Evolutionary conservation across 352 stramenopile species (phyloP).

Genomic region (Globisporangium iwayamae): DNA sequence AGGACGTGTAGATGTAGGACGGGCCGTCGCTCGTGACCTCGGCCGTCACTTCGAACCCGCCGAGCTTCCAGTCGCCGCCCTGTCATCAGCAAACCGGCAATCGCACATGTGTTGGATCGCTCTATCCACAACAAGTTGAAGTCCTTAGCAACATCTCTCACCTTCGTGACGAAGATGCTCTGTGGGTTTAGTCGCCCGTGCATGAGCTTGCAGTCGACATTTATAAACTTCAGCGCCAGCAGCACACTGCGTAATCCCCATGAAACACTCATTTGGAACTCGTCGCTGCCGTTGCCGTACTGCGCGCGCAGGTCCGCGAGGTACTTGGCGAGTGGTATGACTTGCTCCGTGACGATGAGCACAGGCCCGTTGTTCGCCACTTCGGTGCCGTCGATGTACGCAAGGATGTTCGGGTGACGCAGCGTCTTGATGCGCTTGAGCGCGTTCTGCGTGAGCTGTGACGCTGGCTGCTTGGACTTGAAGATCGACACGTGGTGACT

Average conservation of each 20-base stretch:
- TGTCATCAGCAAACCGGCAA: conserved; percentile 10
- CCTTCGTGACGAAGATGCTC: conserved; percentile 93
- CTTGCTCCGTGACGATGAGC: conserved; percentile 94
- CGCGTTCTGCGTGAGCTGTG: conserved; percentile 85
- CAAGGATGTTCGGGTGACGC: conserved; percentile 92
- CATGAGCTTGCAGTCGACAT: conserved; percentile 91
- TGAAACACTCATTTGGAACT: conserved; percentile 84
- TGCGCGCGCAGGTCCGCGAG: conserved; percentile 70
- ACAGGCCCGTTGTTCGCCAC: conserved; percentile 82
- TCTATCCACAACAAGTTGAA: background rate
- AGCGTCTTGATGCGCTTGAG: conserved; percentile 92
- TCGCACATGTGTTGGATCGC: background rate
- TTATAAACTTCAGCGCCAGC: conserved; percentile 92
- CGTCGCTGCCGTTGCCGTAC: conserved; percentile 53
- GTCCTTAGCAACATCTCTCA: conserved; percentile 12
- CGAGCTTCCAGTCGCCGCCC: conserved; percentile 95
- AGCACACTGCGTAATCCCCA: conserved; percentile 94
- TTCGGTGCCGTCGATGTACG: conserved; percentile 82
- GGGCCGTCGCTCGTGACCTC: conserved; percentile 81
- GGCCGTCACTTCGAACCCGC: conserved; percentile 89
- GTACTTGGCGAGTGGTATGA: conserved; percentile 87
- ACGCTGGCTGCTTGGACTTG: conserved; percentile 82
- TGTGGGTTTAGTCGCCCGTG: conserved; percentile 89
- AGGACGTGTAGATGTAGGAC: conserved; percentile 70
- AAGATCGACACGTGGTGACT: conserved; percentile 88